Conservation (phyloP, 140 eudicot genomes). For the Bidens hawaiensis region DNA sequence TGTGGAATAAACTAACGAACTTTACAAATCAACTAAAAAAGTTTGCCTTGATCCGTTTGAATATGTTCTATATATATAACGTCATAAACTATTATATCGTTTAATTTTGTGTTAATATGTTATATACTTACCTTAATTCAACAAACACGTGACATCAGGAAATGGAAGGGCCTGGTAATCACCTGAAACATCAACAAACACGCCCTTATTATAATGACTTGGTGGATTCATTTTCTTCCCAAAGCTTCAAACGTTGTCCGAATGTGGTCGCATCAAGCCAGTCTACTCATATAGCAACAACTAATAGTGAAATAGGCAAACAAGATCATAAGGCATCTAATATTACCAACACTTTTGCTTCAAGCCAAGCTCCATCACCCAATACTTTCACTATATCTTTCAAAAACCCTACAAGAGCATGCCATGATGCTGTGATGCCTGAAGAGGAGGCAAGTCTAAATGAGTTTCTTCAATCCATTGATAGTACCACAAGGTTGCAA, state of each 20-base stretch:
- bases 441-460: conserved; percentile 15
- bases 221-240: conserved; percentile 13
- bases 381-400: conserved; percentile 27
- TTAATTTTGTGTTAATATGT: neutral
- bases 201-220: conserved; percentile 9
- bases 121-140: neutral
- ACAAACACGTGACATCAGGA: conserved; percentile 7
- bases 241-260: conserved; percentile 9
- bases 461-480: conserved; percentile 13
- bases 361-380: conserved; percentile 2
- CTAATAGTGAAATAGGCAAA: neutral
- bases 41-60: neutral
- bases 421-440: neutral
- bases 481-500: conserved; percentile 3
- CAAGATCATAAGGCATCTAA: conserved; percentile 4
- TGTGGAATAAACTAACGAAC: neutral
- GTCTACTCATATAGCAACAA: conserved; percentile 3
- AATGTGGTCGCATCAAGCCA: conserved; percentile 1
- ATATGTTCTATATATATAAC: neutral
- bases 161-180: conserved; percentile 15
- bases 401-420: conserved; percentile 3
- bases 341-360: neutral
- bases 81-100: neutral
- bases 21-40: too few species aligned
- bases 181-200: conserved; percentile 18